Base-by-base conservation (phyloP, 192 early-diverging fungal genomes). In the Backusella westeae region DNA sequence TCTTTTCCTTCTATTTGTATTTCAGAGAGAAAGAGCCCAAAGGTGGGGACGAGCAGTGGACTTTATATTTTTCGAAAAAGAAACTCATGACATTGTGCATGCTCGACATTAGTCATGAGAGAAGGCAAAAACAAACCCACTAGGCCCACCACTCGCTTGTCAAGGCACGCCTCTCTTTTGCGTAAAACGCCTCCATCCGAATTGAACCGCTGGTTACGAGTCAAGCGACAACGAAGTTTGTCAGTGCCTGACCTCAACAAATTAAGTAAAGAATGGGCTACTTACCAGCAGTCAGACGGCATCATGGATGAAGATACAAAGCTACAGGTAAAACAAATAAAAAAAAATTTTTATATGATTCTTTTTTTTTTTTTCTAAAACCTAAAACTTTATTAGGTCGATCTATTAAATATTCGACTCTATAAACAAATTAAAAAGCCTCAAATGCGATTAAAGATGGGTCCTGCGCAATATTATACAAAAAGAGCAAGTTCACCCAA, bases 401-500 rank as follows among this genome's bases (percentile, higher is more conserved):
- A 81, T 39, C 17, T 81, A 21, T 46, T 81, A 32, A 78, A 81
- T 46, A 78, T 78, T 34, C 67, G 69, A 38, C 38, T 36, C 7
- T 63, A 72, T 49, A 46, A 15, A 39, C 34, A 34, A 6, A n/a
- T 78, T 9, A 74, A 72, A 23, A 63, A 52, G 38, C 80, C 80
- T 6, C 38, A 46, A 41, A 75, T 81, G 10, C 72, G 76, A 0
- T 41, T 81, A 21, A 73, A 69, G 14, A 71, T 81, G 70, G 73
- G 80, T 23, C n/a, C 80, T 21, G 42, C 56, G 38, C 56, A 77
- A 38, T 83, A 83, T 52, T 65, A 34, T 56, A 67, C 90, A 0
- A 82, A 82, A 6, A 78, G 85, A 12, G 78, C 86, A 38, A 81
- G 84, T 34, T 42, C 75, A 23, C 67, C 87, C 6, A 88, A 81